Evolutionary conservation across 352 stramenopile genomes (phyloP), one percentile per base, ranked within the genome.

Genomic region (Globisporangium radiosum): DNA sequence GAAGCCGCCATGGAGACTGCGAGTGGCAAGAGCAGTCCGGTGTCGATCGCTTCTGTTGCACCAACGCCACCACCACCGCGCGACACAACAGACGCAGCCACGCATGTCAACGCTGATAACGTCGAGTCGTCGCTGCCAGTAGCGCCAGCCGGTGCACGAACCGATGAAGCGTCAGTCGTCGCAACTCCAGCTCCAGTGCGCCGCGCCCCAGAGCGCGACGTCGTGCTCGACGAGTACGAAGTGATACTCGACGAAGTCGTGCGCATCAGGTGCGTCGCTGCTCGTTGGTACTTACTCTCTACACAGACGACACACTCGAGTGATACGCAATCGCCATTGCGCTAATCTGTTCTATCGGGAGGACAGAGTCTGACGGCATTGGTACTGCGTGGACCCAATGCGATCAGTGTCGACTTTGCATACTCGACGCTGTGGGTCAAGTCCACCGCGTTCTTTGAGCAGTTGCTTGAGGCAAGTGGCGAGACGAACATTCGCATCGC

Each of bases 201-300:
- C 36, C 57, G 53, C 4, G 65, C 88, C 17, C 74, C 77, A 53
- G 63, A 69, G 0, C 73, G 70, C 38, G 81, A 93, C 64, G 8
- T 54, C 0, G 43, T 85, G n/a, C 58, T 93, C 6, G 56, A 65
- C 40, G 86, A 95, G 48, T 95, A 76, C 42, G 81, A 95, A 53
- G 48, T 93, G 39, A 68, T 93, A 8, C 38, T 93, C 8, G 72
- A 93, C 33, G 78, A 92, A 70, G 69, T 80, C 62, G 65, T 85
- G 5, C 57, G 67, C 3, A 79, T 93, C 68, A 89, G 81, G 85
- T 95, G 70, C 52, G 68, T 51, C 56, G 49, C 9, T 37, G 4
- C 37, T 10, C 37, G 25, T 33, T 33, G 42, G 19, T 36, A 53
- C 36, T 38, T 37, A 17, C 39, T 39, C 42, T 36, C 7, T 47